Percentiles rank a stretch among this genome's conserved stretches.
Conservation (phyloP, 1,284 basidiomycete genomes). For the Heterobasidion occidentale region DNA sequence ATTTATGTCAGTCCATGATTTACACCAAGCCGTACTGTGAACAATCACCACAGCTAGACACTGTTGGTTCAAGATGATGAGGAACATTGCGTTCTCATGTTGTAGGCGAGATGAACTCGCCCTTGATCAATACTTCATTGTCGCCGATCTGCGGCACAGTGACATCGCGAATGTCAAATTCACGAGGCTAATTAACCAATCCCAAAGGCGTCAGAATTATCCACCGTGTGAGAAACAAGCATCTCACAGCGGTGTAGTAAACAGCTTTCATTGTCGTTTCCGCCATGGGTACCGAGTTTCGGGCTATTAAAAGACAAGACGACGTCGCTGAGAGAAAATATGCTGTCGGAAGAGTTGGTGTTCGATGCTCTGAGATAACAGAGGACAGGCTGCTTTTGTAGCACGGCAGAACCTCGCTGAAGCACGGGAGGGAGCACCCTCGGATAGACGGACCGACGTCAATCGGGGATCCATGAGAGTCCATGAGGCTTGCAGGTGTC, state of each 20-base stretch:
- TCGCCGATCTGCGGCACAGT: slow-evolving; percentile 39
- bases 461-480: too few species aligned
- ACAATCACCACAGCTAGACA: slow-evolving; percentile 19
- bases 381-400: too few species aligned
- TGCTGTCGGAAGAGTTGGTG: too few species aligned
- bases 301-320: too few species aligned
- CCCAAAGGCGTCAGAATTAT: too few species aligned
- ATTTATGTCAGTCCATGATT: not conserved
- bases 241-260: slow-evolving; percentile 8
- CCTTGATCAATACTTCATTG: slow-evolving; percentile 49
- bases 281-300: not conserved
- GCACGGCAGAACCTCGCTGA: too few species aligned
- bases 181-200: slow-evolving; percentile 16
- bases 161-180: slow-evolving; percentile 26
- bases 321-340: too few species aligned
- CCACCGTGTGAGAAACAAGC: not conserved
- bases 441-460: too few species aligned
- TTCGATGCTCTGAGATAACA: too few species aligned
- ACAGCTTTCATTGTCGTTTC: slow-evolving; percentile 7
- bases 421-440: too few species aligned
- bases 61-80: slow-evolving; percentile 9
- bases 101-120: slow-evolving; percentile 14
- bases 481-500: too few species aligned
- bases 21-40: not conserved
- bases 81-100: too few species aligned